A percentile compares a stretch with the other conserved stretches of the same genome.
These are phyloP conservation scores for Cladosporium sp. DNA, from an alignment of 2,329 filamentous ascomycete species.

Conservation along the genomic window DNA sequence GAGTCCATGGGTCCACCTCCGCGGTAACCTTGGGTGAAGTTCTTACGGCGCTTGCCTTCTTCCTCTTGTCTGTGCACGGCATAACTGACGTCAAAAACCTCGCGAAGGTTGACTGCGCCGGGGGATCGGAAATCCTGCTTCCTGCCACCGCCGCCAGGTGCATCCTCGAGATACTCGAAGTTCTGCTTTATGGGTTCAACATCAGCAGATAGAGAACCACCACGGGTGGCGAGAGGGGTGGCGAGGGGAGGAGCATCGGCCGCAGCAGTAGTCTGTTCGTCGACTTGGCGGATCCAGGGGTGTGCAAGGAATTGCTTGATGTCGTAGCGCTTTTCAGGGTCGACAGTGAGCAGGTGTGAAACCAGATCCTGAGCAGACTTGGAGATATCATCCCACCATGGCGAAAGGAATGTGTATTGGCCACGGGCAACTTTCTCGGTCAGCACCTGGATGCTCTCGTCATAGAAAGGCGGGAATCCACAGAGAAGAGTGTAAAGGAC, in stretches of 20 bases:
- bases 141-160: conserved; percentile 49
- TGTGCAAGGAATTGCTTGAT: conserved; percentile 93
- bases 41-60: conserved; percentile 87
- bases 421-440: conserved; percentile 97
- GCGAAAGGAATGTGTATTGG: conserved; percentile 95
- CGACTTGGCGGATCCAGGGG: conserved; percentile 80
- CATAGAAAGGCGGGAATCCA: conserved; percentile 97
- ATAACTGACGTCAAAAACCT: conserved; percentile 98
- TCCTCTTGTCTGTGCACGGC: conserved; percentile 96
- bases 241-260: conserved; percentile 71
- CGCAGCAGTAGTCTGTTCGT: conserved; percentile 67
- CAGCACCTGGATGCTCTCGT: conserved; percentile 94
- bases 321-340: conserved; percentile 91
- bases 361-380: conserved; percentile 93
- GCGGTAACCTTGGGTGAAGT: conserved; percentile 70
- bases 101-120: conserved; percentile 89
- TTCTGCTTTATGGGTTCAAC: conserved; percentile 48
- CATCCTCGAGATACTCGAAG: conserved; percentile 57
- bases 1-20: conserved; percentile 64
- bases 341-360: conserved; percentile 87
- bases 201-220: conserved; percentile 46
- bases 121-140: conserved; percentile 88
- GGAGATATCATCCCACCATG: conserved; percentile 99
- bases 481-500: conserved; percentile 96
- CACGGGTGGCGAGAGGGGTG: conserved; percentile 61